Conservation (phyloP, 768 basidiomycete genomes). For the Nidularia sp. region DNA sequence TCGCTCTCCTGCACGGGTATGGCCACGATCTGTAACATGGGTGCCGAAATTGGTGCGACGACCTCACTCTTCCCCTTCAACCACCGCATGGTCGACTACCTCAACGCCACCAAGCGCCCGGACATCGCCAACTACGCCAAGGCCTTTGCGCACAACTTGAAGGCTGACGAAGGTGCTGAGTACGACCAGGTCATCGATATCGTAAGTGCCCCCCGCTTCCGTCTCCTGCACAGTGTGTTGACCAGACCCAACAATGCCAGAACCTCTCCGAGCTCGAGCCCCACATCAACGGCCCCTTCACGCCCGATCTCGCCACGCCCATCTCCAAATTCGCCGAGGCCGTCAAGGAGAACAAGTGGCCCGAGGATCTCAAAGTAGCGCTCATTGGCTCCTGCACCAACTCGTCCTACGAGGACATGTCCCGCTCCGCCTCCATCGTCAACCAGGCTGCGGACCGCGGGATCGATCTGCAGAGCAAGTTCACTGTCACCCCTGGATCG, state of each 20-base stretch:
- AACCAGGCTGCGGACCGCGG: constrained; percentile 86
- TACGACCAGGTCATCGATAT: constrained; percentile 95
- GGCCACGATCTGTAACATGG: constrained; percentile 99
- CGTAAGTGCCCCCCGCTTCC: constrained; percentile 36
- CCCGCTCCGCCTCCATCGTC: constrained; percentile 92
- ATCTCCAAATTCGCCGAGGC: constrained; percentile 91
- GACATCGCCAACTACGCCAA: constrained; percentile 88
- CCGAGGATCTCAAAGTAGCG: constrained; percentile 92
- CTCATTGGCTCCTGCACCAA: constrained; percentile 99
- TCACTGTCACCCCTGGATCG: constrained; percentile 97
- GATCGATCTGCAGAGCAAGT: constrained; percentile 84
- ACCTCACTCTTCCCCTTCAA: constrained; percentile 99
- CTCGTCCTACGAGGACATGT: constrained; percentile 99
- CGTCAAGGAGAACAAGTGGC: constrained; percentile 96
- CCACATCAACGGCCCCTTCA: constrained; percentile 99
- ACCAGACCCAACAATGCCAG: constrained; percentile 25
- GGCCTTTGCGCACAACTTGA: constrained; percentile 85
- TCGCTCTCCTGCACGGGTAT: constrained; percentile 97
- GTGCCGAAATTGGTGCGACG: constrained; percentile 98
- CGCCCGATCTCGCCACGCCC: constrained; percentile 98
- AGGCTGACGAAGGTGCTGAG: constrained; percentile 82
- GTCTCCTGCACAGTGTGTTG: background rate
- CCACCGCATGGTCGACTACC: constrained; percentile 86
- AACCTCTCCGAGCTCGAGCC: constrained; percentile 97
- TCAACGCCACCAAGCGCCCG: constrained; percentile 90